Evolutionary conservation across 495 filamentous ascomycete genomes (phyloP), one percentile per base, ranked within the genome.

Genomic region (Tuber brumale): DNA sequence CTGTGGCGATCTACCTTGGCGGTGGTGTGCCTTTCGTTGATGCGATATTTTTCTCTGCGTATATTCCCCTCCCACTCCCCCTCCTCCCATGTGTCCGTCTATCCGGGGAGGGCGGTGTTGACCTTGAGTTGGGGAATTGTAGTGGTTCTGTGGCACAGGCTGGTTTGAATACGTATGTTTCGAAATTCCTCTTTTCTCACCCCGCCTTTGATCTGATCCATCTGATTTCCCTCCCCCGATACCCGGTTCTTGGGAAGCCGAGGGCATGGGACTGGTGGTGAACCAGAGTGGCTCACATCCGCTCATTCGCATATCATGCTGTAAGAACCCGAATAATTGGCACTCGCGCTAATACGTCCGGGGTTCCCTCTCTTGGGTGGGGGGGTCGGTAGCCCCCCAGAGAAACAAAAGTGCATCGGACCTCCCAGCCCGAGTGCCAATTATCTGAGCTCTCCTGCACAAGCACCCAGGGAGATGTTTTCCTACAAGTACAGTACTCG

Each of bases 61-160:
- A 78, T 12, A 72, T 73, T 27, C 23, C 23, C 51, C 51, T 48
- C 46, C 70, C 19, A 16, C 41, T 39, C 39, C 44, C 39, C n/a
- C 14, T 43, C 39, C 41, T 37, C 27, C 19, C 18, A 12, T 72
- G 0, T 2, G 23, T 43, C 72, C 27, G 6, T n/a, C 42, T 9
- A 39, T 71, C 31, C 16, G 10, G 42, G 31, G 51, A 41, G n/a
- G 46, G 46, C 19, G 0, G 46, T 23, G 12, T 27, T 3, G 10
- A 14, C 12, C 12, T 61, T 75, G 14, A 31, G 4, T 16, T 27
- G 42, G 70, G 27, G 44, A 70, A 72, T 51, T 71, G 21, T 8
- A 88, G 87, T 75, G 93, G 95, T 19, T 87, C 91, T 57, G 89
- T 91, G 71, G 97, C 94, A 10, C 95, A 98, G 83, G 94, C 92